phyloP scores from a whole-genome alignment of 257 asterid genomes.

The Capsicum baccatum region DNA sequence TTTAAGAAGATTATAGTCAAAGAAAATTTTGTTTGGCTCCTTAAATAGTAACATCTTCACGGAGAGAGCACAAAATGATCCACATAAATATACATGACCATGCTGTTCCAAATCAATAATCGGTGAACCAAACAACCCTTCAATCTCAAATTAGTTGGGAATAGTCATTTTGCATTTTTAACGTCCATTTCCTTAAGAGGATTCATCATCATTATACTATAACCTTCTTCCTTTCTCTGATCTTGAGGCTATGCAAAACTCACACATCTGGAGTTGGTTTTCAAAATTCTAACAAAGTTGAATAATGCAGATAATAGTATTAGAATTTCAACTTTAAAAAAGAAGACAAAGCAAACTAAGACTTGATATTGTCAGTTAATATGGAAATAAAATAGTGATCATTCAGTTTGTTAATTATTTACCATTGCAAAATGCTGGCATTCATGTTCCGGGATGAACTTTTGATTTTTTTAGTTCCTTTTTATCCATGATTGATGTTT shows the following conservation, averaged over 20 bases:
- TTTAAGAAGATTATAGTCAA: not conserved
- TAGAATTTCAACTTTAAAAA: not conserved
- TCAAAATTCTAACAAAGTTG: not conserved
- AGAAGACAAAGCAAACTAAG: not conserved
- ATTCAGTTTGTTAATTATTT: not conserved
- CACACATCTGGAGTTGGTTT: not conserved
- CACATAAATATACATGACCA: not conserved
- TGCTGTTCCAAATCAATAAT: not conserved
- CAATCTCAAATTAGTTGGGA: conserved; percentile 1
- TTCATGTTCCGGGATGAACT: not conserved
- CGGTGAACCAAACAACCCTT: not conserved
- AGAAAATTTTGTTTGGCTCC: not conserved
- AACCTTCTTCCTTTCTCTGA: not conserved
- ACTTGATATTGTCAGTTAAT: not conserved
- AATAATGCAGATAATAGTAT: not conserved
- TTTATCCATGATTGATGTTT: not conserved
- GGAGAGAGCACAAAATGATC: not conserved
- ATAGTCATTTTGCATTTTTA: not conserved
- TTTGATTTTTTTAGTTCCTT: not conserved
- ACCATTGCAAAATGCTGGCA: not conserved
- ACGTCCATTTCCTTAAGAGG: not conserved
- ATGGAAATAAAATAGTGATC: conserved; percentile 8
- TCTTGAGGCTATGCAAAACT: not conserved
- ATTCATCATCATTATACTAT: not conserved
- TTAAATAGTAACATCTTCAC: not conserved